Evolutionary conservation across 2,329 filamentous ascomycete genomes (phyloP), one percentile per base, ranked within the genome.

Genomic region (Nannizziopsis barbatae): DNA sequence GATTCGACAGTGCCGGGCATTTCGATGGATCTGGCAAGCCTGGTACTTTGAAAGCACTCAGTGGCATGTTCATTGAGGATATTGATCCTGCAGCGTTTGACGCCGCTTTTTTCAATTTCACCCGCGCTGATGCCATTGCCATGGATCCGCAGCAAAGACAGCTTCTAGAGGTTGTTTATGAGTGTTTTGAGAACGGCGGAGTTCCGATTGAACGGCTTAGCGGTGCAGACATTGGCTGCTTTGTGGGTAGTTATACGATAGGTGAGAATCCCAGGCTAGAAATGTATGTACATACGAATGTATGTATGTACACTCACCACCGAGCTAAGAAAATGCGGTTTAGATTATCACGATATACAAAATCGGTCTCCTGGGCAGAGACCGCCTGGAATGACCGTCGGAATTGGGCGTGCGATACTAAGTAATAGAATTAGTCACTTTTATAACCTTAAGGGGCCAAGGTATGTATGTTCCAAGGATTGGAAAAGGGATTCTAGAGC

Each of bases 71-170:
- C 37, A 42, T 53, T 12, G 37, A 53, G 11, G 15, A 39, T 1
- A 55, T 58, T 10, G 59, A 63, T 42, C 33, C 57, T 2, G 40
- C 45, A 1, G 20, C 42, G 1, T 65, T 65, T 36, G 63, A 66
- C 47, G 56, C 60, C 1, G 47, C 53, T 0, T 65, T 66, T 42
- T 66, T 61, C 45, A 40, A 48, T 7, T 58, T 62, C 5, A 50
- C 35, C 17, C 42, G 22, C 15, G 47, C 40, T 12, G 56, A 59
- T 39, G 56, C 52, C 10, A 33, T 36, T 12, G 48, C 15, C 10
- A 43, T 55, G 50, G 53, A 55, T 45, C 53, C 53, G 6, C 50
- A 52, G 33, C 53, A 55, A 42, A 41, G 53, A 22, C 22, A 50
- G 11, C 37, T 55, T 35, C 35, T 55, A 41, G 52, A 55, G 43